phyloP scores from a whole-genome alignment of 331 rosid genomes.

The Pyrus hybrid region DNA sequence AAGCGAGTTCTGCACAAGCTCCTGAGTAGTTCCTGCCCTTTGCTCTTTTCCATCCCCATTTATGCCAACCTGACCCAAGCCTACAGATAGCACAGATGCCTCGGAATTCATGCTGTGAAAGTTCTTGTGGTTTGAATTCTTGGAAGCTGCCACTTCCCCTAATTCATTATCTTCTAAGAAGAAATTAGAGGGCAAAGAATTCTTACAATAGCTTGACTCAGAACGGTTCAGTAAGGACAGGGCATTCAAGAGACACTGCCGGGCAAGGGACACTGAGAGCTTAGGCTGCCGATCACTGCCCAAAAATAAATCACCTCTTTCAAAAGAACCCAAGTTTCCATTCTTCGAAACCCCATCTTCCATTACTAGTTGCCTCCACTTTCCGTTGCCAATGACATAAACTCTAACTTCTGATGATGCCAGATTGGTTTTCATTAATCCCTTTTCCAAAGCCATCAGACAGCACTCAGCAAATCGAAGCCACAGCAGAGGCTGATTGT shows the following conservation, averaged over 20 bases:
- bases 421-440: slow-evolving; percentile 37
- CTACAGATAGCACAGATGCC: slow-evolving; percentile 39
- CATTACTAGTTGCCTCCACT: slow-evolving; percentile 91
- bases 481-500: slow-evolving; percentile 89
- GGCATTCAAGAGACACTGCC: slow-evolving; percentile 70
- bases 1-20: slow-evolving; percentile 75
- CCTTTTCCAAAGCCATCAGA: slow-evolving; percentile 87
- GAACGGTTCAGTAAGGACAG: slow-evolving; percentile 53
- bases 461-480: slow-evolving; percentile 95
- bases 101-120: slow-evolving; percentile 50
- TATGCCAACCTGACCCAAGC: slow-evolving; percentile 49
- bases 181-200: slow-evolving; percentile 54
- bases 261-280: slow-evolving; percentile 74
- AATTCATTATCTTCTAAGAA: slow-evolving; percentile 55
- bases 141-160: slow-evolving; percentile 42
- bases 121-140: slow-evolving; percentile 48
- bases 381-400: slow-evolving; percentile 71
- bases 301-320: slow-evolving; percentile 31
- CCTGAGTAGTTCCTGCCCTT: slow-evolving; percentile 68
- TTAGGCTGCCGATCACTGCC: slow-evolving; percentile 53
- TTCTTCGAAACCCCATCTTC: slow-evolving; percentile 50
- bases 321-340: slow-evolving; percentile 27
- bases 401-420: slow-evolving; percentile 55
- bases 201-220: slow-evolving; percentile 30
- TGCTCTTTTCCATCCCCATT: slow-evolving; percentile 86